These are phyloP conservation scores for Yamadazyma olivae DNA, from an alignment of 805 yeast genomes.

Conservation along the genomic window DNA sequence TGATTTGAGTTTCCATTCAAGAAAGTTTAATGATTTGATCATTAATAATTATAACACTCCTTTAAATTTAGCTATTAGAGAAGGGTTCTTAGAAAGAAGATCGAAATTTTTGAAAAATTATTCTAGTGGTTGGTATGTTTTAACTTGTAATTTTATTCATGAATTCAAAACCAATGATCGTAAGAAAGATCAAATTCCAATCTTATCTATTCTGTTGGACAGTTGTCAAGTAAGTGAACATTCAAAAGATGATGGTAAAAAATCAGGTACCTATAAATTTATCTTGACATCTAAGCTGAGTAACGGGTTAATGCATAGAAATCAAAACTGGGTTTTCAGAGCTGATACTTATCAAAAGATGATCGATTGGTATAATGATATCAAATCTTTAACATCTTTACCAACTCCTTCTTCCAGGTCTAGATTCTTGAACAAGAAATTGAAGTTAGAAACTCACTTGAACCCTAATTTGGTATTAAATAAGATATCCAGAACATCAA, in stretches of 20 bases:
- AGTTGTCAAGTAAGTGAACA: constrained; percentile 83
- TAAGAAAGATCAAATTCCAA: constrained; percentile 75
- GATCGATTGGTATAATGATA: constrained; percentile 82
- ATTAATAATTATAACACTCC: constrained; percentile 72
- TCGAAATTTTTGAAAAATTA: constrained; percentile 92
- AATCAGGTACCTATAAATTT: constrained; percentile 65
- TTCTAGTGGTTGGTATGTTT: constrained; percentile 84
- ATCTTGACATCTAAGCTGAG: constrained; percentile 69
- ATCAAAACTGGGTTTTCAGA: constrained; percentile 93
- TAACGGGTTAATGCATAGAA: constrained; percentile 70
- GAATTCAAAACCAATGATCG: constrained; percentile 86
- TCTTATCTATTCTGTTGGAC: constrained; percentile 75
- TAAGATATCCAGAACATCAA: constrained; percentile 12
- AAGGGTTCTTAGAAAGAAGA: constrained; percentile 83
- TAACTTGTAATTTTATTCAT: constrained; percentile 84
- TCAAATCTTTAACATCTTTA: constrained; percentile 62
- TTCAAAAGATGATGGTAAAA: constrained; percentile 63
- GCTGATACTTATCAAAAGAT: constrained; percentile 78
- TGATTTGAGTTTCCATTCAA: constrained; percentile 35
- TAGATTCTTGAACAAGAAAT: constrained; percentile 29
- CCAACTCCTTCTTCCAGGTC: constrained; percentile 61
- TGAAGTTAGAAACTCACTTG: constrained; percentile 11
- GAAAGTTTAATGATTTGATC: constrained; percentile 46
- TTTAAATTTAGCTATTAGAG: constrained; percentile 57
- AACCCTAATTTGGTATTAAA: constrained; percentile 12